These are phyloP conservation scores for Porcisia deanei DNA, from an alignment of 208 protist genomes.

Conservation along the genomic window DNA sequence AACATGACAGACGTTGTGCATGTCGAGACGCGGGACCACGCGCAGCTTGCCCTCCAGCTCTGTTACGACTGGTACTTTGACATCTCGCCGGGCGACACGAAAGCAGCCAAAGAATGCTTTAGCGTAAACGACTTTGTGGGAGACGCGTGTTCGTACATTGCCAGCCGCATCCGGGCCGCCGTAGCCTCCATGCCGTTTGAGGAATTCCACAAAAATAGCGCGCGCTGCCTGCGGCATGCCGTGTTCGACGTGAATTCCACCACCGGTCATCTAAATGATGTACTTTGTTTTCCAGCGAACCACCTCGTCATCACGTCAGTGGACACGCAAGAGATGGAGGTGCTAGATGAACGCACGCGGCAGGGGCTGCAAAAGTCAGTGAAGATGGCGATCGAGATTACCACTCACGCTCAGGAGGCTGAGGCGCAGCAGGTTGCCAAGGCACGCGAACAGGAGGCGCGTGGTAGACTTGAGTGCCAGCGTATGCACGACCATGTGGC, in stretches of 20 bases:
- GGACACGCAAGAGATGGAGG: slow-evolving; percentile 95
- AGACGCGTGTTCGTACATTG: slow-evolving; percentile 83
- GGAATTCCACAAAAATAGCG: slow-evolving; percentile 86
- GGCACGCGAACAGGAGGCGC: slow-evolving; percentile 90
- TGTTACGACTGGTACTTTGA: slow-evolving; percentile 93
- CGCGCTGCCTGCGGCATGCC: slow-evolving; percentile 54
- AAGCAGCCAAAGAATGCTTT: slow-evolving; percentile 70
- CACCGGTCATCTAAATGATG: slow-evolving; percentile 40
- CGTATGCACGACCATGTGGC: slow-evolving; percentile 92
- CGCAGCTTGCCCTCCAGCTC: slow-evolving; percentile 81
- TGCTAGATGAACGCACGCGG: slow-evolving; percentile 94
- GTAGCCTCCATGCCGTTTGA: slow-evolving; percentile 86
- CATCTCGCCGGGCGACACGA: slow-evolving; percentile 53
- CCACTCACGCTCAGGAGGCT: slow-evolving; percentile 94
- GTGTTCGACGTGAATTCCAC: slow-evolving; percentile 84
- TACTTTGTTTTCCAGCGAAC: slow-evolving; percentile 91
- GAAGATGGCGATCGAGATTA: slow-evolving; percentile 97
- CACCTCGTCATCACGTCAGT: slow-evolving; percentile 95
- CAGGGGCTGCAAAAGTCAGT: slow-evolving; percentile 96
- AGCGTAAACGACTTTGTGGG: slow-evolving; percentile 86
- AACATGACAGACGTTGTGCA: slow-evolving; percentile 95
- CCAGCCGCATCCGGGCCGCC: slow-evolving; percentile 80
- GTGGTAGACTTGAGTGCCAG: slow-evolving; percentile 90
- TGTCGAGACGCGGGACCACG: slow-evolving; percentile 90
- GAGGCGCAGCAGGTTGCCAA: slow-evolving; percentile 91